Evolutionary conservation across 192 early-diverging fungal species (phyloP).

Genomic region (Dimargaris xerosporica): DNA sequence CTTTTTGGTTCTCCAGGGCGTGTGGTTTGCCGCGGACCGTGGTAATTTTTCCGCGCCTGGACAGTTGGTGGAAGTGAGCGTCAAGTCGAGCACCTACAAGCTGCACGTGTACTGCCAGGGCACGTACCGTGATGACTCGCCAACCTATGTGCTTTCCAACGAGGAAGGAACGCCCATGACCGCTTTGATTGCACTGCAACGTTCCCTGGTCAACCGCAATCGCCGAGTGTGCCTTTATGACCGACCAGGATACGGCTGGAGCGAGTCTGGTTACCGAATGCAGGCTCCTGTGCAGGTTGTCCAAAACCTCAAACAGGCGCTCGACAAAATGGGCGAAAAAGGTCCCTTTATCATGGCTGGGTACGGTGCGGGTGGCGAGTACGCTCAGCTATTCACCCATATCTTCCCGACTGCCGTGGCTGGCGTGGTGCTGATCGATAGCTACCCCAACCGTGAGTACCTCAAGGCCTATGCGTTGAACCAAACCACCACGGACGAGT

Average conservation of each 20-base stretch:
- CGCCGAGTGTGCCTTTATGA: constrained; percentile 29
- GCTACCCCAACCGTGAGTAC: constrained; percentile 28
- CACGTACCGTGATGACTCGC: constrained; percentile 10
- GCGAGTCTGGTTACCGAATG: constrained; percentile 31
- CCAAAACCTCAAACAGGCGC: constrained; percentile 27
- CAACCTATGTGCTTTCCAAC: constrained; percentile 27
- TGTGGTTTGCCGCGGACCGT: constrained; percentile 28
- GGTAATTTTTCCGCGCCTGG: constrained; percentile 20
- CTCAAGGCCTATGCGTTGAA: constrained; percentile 31
- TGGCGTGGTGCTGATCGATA: constrained; percentile 30
- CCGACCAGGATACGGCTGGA: constrained; percentile 36
- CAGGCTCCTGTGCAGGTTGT: constrained; percentile 30
- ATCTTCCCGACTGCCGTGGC: constrained; percentile 24
- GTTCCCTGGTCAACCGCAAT: constrained; percentile 21
- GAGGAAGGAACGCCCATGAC: constrained; percentile 34
- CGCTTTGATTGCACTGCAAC: constrained; percentile 24
- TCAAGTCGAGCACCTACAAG: constrained; percentile 24
- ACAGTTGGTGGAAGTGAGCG: constrained; percentile 23
- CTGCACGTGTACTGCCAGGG: constrained; percentile 32
- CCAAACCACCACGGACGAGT: constrained; percentile 20
- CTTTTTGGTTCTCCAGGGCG: constrained; percentile 26
- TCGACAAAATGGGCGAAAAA: constrained; percentile 24
- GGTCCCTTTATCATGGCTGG: constrained; percentile 28
- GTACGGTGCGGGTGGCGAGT: constrained; percentile 37
- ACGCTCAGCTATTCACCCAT: constrained; percentile 30